phyloP scores from a whole-genome alignment of 139 green algal genomes.

The Tetradesmus lagerheimii region DNA sequence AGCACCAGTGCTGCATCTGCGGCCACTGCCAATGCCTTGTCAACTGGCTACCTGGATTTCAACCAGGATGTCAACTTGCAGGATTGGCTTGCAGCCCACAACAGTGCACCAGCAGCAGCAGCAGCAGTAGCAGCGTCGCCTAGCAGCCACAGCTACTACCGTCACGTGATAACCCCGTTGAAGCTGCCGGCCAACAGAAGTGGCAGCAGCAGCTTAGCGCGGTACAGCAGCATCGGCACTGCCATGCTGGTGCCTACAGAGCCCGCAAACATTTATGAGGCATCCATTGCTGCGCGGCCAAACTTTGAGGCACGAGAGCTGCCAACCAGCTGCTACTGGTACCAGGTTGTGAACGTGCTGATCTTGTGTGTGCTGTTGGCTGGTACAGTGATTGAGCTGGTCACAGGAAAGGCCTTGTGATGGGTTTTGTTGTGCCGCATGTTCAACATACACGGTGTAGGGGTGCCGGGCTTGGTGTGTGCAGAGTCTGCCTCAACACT shows the following conservation, averaged over 20 bases:
- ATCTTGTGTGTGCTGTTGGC: background rate
- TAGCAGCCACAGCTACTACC: background rate
- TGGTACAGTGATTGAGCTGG: background rate
- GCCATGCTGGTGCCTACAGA: background rate
- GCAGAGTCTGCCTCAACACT: too few species aligned
- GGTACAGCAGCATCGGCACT: background rate
- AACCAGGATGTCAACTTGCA: background rate
- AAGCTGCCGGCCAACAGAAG: background rate
- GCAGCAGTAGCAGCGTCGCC: background rate
- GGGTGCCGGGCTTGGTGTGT: too few species aligned
- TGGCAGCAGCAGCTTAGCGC: background rate
- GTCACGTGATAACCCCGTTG: background rate
- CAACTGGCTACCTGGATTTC: background rate
- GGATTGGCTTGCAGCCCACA: background rate
- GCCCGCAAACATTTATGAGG: background rate
- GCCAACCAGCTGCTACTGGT: background rate
- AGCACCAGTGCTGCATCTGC: background rate
- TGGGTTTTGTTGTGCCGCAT: too few species aligned
- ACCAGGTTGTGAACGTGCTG: background rate
- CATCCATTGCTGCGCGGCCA: background rate
- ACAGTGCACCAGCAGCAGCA: background rate
- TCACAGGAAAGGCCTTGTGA: background rate
- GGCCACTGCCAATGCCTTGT: background rate
- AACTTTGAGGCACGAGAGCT: background rate
- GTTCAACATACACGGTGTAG: too few species aligned